A percentile compares a stretch with the other conserved stretches of the same genome.
Conservation (phyloP, 2,329 filamentous ascomycete genomes). For the Metarhizium anisopliae region DNA sequence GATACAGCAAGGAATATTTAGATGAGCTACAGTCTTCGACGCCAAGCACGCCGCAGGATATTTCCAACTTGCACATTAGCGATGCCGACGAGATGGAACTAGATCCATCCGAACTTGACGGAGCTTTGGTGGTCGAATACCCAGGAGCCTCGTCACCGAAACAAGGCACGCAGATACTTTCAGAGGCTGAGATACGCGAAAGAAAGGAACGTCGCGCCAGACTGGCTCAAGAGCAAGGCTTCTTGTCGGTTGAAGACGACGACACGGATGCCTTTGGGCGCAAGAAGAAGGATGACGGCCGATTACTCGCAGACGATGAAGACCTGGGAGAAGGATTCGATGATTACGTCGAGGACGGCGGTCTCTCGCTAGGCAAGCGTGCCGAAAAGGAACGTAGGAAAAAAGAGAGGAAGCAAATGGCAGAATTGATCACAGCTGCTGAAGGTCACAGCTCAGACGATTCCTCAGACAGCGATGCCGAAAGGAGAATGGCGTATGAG, state of each 20-base stretch:
- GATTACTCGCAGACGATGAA: slow-evolving; percentile 78
- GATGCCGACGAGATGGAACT: slow-evolving; percentile 45
- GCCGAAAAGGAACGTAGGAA: slow-evolving; percentile 64
- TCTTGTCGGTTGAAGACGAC: slow-evolving; percentile 54
- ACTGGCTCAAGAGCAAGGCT: slow-evolving; percentile 60
- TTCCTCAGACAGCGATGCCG: slow-evolving; percentile 60
- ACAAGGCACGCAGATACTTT: slow-evolving; percentile 52
- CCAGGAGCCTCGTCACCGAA: slow-evolving; percentile 21
- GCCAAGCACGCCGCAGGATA: slow-evolving; percentile 66
- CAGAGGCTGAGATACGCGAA: slow-evolving; percentile 76
- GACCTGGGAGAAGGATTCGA: slow-evolving; percentile 92
- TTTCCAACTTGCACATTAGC: slow-evolving; percentile 34
- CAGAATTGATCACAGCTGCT: slow-evolving; percentile 70
- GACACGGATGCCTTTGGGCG: slow-evolving; percentile 31
- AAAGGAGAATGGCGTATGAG: slow-evolving; percentile 75
- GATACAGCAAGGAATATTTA: slow-evolving; percentile 79
- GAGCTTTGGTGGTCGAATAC: slow-evolving; percentile 54
- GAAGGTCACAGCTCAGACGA: slow-evolving; percentile 57
- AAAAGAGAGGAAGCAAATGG: slow-evolving; percentile 68
- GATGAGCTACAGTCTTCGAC: slow-evolving; percentile 80
- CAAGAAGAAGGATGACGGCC: slow-evolving; percentile 59
- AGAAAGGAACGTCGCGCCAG: slow-evolving; percentile 86
- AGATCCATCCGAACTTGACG: slow-evolving; percentile 53
- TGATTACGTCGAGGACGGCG: slow-evolving; percentile 78
- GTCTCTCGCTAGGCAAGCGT: slow-evolving; percentile 66